These are phyloP conservation scores for Komagataea norvegica DNA, from an alignment of 1,139 yeast species.

Conservation along the genomic window DNA sequence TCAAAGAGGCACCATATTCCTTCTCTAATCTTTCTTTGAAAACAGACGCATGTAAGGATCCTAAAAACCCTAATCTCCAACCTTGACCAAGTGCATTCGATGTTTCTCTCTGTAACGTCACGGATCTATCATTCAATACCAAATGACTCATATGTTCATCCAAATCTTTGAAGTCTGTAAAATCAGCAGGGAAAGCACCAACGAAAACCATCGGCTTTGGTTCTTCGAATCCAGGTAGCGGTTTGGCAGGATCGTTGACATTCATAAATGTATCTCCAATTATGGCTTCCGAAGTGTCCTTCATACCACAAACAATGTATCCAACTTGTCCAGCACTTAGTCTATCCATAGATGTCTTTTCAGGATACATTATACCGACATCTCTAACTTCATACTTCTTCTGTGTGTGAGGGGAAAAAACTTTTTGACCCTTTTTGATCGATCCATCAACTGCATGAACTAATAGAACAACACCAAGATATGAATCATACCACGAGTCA, in stretches of 20 bases:
- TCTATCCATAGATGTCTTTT: slow-evolving; percentile 55
- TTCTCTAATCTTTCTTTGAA: slow-evolving; percentile 87
- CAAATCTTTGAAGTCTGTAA: slow-evolving; percentile 80
- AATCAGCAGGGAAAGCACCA: slow-evolving; percentile 97
- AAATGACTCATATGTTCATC: slow-evolving; percentile 88
- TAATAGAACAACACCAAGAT: slow-evolving; percentile 86
- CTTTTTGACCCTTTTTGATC: slow-evolving; percentile 66
- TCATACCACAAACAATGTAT: slow-evolving; percentile 90
- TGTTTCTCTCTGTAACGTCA: slow-evolving; percentile 82
- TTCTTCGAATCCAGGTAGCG: slow-evolving; percentile 93
- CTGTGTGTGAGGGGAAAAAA: slow-evolving; percentile 73
- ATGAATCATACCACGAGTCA: slow-evolving; percentile 96
- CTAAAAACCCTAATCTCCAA: slow-evolving; percentile 93
- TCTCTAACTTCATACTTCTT: slow-evolving; percentile 82
- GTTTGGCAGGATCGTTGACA: slow-evolving; percentile 60
- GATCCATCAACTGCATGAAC: slow-evolving; percentile 83
- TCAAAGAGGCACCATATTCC: slow-evolving; percentile 89
- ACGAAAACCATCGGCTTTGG: slow-evolving; percentile 98
- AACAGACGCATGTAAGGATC: slow-evolving; percentile 92
- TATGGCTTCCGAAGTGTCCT: slow-evolving; percentile 76
- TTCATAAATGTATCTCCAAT: slow-evolving; percentile 89
- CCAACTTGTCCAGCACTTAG: slow-evolving; percentile 92
- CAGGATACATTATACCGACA: slow-evolving; percentile 95
- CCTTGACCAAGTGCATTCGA: slow-evolving; percentile 96
- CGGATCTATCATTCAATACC: slow-evolving; percentile 88